A percentile compares a stretch with the other conserved stretches of the same genome.
phyloP scores from a whole-genome alignment of 257 asterid species.

The Rauvolfia tetraphylla region DNA sequence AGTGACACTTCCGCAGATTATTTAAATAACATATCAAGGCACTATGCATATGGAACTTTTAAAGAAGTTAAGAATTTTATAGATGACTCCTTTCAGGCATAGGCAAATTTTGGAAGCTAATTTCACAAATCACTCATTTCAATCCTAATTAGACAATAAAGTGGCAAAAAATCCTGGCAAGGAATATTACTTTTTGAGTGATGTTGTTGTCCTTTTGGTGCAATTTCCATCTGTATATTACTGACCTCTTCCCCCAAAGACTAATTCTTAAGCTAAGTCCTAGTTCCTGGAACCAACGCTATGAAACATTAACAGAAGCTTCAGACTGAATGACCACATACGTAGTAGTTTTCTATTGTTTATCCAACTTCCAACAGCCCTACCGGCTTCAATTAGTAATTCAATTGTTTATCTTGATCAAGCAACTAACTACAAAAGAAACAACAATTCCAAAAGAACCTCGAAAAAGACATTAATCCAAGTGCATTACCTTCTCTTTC shows the following conservation, averaged over 20 bases:
- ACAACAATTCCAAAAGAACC: neutral
- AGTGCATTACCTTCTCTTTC: conserved; percentile 56
- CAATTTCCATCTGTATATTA: neutral
- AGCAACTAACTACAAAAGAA: neutral
- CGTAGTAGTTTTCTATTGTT: neutral
- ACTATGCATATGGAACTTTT: neutral
- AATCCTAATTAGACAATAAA: neutral
- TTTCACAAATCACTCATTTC: neutral
- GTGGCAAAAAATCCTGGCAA: neutral
- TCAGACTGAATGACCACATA: neutral
- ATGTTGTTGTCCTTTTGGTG: neutral
- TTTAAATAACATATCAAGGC: neutral
- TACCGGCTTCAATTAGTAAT: neutral
- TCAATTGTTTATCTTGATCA: neutral
- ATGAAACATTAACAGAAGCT: neutral
- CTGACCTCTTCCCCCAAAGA: neutral
- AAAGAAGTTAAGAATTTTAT: neutral
- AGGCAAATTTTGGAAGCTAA: neutral
- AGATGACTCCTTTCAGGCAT: neutral
- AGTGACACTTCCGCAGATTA: neutral
- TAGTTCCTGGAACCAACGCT: neutral
- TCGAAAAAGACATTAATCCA: neutral
- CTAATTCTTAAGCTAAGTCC: neutral
- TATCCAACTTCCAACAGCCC: neutral
- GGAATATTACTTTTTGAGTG: neutral